Conservation (phyloP, 202 grass and related monocot genomes). For the Eragrostis tef region DNA sequence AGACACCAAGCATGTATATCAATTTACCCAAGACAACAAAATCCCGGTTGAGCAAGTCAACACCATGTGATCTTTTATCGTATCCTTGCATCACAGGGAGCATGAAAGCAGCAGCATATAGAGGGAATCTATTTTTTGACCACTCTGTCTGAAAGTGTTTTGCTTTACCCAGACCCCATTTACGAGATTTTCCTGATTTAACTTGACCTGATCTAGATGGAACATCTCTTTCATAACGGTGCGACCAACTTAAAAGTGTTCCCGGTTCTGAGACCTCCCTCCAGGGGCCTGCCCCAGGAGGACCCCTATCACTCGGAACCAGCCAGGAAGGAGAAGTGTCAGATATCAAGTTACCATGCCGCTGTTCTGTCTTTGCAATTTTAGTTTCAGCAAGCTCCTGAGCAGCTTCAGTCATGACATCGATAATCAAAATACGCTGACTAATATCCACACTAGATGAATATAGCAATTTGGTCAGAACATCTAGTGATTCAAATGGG, state of each 20-base stretch:
- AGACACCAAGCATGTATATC: slow-evolving; percentile 97
- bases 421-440: slow-evolving; percentile 88
- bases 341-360: slow-evolving; percentile 64
- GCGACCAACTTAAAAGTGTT: slow-evolving; percentile 70
- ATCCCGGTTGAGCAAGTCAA: slow-evolving; percentile 81
- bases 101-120: slow-evolving; percentile 99
- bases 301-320: slow-evolving; percentile 67
- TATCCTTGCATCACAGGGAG: slow-evolving; percentile 94
- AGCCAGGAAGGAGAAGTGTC: slow-evolving; percentile 81
- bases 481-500: slow-evolving; percentile 81
- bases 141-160: slow-evolving; percentile 62
- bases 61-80: slow-evolving; percentile 77
- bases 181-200: slow-evolving; percentile 89
- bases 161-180: slow-evolving; percentile 75
- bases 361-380: slow-evolving; percentile 55
- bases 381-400: slow-evolving; percentile 83
- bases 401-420: slow-evolving; percentile 94
- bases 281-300: slow-evolving; percentile 79
- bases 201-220: slow-evolving; percentile 80
- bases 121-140: slow-evolving; percentile 85
- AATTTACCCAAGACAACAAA: slow-evolving; percentile 93
- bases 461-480: slow-evolving; percentile 85
- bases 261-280: slow-evolving; percentile 79
- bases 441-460: slow-evolving; percentile 81
- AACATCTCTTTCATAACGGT: slow-evolving; percentile 87